Evolutionary conservation across 1,284 basidiomycete species (phyloP).

Genomic region (Porogramme epimiltina): DNA sequence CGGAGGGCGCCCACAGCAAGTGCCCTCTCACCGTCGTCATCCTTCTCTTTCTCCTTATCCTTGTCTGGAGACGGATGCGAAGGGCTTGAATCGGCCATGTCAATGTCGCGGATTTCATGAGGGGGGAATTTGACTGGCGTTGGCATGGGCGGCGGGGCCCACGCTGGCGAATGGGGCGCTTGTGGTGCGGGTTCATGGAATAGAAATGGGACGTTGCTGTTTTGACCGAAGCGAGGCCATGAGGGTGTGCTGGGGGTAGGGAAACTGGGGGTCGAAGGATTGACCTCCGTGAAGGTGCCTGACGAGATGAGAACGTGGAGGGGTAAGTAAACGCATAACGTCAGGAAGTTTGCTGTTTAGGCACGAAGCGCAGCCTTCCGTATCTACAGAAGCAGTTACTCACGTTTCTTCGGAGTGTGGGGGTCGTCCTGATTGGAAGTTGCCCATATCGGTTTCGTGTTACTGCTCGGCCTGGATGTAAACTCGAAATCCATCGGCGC

Average conservation of each 20-base stretch:
- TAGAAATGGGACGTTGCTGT: constrained; percentile 69
- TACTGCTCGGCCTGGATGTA: constrained; percentile 52
- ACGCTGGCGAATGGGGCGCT: constrained; percentile 50
- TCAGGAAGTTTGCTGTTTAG: no score
- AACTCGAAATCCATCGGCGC: constrained; percentile 83
- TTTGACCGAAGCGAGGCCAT: constrained; percentile 66
- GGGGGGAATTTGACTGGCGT: constrained; percentile 61
- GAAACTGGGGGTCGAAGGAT: constrained; percentile 45
- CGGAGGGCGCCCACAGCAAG: constrained; percentile 71
- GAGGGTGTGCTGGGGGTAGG: constrained; percentile 47
- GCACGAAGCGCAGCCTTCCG: no score
- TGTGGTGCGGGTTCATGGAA: constrained; percentile 58
- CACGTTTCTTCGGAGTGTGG: constrained; percentile 67
- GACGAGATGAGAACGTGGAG: background rate
- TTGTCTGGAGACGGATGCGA: constrained; percentile 35
- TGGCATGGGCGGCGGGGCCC: constrained; percentile 63
- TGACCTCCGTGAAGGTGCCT: constrained; percentile 60
- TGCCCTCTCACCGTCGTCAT: constrained; percentile 34
- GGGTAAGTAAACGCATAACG: no score
- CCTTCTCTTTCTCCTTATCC: constrained; percentile 41
- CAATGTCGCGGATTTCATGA: constrained; percentile 64
- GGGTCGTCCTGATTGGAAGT: constrained; percentile 37
- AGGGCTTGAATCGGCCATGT: constrained; percentile 75
- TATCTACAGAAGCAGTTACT: constrained; percentile 23
- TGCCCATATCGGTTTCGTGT: constrained; percentile 61